phyloP scores from a whole-genome alignment of 768 basidiomycete species.

The Cyclocybe aegerita region DNA sequence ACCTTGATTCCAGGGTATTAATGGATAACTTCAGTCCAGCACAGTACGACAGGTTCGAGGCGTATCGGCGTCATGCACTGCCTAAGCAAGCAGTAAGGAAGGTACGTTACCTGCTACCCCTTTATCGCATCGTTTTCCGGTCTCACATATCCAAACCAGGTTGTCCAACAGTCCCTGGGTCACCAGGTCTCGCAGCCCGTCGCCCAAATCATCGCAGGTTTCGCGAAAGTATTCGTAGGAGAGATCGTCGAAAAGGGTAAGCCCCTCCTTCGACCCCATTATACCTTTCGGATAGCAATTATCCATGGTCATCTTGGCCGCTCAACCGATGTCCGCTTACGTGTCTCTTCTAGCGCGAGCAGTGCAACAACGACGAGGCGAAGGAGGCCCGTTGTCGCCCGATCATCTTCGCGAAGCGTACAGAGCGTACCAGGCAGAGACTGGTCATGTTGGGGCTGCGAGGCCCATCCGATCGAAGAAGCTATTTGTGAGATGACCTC shows the following conservation, averaged over 20 bases:
- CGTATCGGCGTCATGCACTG: conserved; percentile 80
- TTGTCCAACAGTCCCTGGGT: conserved; percentile 78
- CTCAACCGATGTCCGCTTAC: conserved; percentile 2
- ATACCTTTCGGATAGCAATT: not conserved
- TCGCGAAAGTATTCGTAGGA: conserved; percentile 90
- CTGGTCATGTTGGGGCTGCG: conserved; percentile 79
- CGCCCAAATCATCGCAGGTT: conserved; percentile 86
- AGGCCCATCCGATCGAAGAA: conserved; percentile 67
- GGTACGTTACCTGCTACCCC: conserved; percentile 34
- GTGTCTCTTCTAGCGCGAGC: conserved; percentile 54
- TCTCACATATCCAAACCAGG: conserved; percentile 38
- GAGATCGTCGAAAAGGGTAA: conserved; percentile 88
- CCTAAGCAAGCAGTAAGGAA: conserved; percentile 83
- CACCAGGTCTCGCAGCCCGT: conserved; percentile 87
- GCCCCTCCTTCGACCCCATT: conserved; percentile 9
- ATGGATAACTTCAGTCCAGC: conserved; percentile 85
- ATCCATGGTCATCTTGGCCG: not conserved
- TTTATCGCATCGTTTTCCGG: not conserved
- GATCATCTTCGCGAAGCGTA: conserved; percentile 92
- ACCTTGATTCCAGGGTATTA: conserved; percentile 56
- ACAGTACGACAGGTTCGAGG: conserved; percentile 89
- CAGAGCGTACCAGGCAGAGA: conserved; percentile 75
- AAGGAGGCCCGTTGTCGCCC: conserved; percentile 79
- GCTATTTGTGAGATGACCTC: conserved; percentile 64
- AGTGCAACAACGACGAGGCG: conserved; percentile 70